phyloP scores from a whole-genome alignment of 441 rosid genomes.

The Biscutella laevigata region DNA sequence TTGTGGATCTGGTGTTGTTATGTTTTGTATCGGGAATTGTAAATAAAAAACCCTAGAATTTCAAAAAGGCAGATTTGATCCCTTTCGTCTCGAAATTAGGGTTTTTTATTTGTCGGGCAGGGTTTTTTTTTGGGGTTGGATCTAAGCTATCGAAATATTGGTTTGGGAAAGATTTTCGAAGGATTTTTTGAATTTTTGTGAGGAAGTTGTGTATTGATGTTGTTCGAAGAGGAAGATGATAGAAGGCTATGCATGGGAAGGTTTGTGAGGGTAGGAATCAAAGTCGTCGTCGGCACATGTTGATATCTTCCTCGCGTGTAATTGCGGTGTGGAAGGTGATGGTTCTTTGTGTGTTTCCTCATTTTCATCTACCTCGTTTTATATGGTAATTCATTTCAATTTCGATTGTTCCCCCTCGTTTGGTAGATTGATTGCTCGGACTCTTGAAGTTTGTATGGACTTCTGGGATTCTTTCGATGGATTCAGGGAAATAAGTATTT shows the following conservation, averaged over 20 bases:
- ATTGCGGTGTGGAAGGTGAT: conserved; percentile 38
- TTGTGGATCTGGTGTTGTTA: too few species aligned
- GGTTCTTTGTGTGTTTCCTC: conserved; percentile 36
- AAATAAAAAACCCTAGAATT: too few species aligned
- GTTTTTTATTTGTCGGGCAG: too few species aligned
- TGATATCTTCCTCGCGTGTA: conserved; percentile 49
- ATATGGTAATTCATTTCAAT: conserved; percentile 36
- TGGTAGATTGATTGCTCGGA: neutral
- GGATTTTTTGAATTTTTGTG: too few species aligned
- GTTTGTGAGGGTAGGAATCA: conserved; percentile 22
- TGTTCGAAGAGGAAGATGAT: conserved; percentile 27
- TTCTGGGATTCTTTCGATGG: too few species aligned
- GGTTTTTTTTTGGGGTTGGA: too few species aligned
- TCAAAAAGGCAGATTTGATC: too few species aligned
- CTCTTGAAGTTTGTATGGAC: neutral
- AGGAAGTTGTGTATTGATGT: conserved; percentile 15
- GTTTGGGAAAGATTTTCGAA: too few species aligned
- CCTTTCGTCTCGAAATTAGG: too few species aligned
- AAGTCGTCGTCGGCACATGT: conserved; percentile 54
- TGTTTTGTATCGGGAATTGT: too few species aligned
- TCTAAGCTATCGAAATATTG: too few species aligned
- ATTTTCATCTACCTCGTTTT: conserved; percentile 42
- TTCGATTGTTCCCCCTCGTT: neutral
- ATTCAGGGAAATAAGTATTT: too few species aligned
- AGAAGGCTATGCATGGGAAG: conserved; percentile 35